phyloP scores from a whole-genome alignment of 2,329 filamentous ascomycete species.

The Aspergillus sp. region DNA sequence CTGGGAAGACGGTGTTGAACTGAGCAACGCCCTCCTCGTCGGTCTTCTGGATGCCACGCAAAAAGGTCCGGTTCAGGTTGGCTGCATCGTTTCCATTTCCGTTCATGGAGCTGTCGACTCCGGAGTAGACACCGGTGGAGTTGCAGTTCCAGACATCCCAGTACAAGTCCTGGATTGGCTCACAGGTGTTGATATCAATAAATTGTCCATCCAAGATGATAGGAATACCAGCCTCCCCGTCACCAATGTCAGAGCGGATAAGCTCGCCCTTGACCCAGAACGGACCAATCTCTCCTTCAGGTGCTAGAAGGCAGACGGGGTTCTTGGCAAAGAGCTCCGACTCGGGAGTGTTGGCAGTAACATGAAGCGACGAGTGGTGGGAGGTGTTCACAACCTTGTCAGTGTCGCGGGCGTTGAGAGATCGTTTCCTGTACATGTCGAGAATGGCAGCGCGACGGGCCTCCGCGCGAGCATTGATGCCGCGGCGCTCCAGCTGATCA shows the following conservation, averaged over 20 bases:
- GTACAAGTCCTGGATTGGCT: conserved; percentile 35
- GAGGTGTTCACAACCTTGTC: conserved; percentile 34
- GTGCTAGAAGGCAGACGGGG: conserved; percentile 48
- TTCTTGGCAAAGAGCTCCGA: conserved; percentile 25
- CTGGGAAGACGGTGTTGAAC: conserved; percentile 45
- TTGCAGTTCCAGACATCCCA: conserved; percentile 41
- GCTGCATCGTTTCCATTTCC: conserved; percentile 27
- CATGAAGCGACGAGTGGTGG: conserved; percentile 35
- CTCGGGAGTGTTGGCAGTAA: conserved; percentile 21
- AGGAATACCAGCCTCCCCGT: conserved; percentile 36
- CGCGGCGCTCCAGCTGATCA: conserved; percentile 18
- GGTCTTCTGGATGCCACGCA: conserved; percentile 46
- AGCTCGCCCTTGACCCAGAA: conserved; percentile 48
- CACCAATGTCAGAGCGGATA: conserved; percentile 37
- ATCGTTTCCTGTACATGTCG: conserved; percentile 17
- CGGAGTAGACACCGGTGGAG: conserved; percentile 30
- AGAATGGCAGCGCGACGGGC: conserved; percentile 22
- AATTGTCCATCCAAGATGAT: conserved; percentile 42
- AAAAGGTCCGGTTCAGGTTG: conserved; percentile 40
- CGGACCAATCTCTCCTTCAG: conserved; percentile 49
- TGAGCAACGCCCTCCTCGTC: conserved; percentile 42
- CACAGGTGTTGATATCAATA: conserved; percentile 40
- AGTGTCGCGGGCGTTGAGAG: conserved; percentile 31
- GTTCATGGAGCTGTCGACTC: conserved; percentile 26
- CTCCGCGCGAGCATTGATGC: conserved; percentile 23